Evolutionary conservation across 441 rosid genomes (phyloP), one percentile per base, ranked within the genome.

Genomic region (Brassica hybrid): DNA sequence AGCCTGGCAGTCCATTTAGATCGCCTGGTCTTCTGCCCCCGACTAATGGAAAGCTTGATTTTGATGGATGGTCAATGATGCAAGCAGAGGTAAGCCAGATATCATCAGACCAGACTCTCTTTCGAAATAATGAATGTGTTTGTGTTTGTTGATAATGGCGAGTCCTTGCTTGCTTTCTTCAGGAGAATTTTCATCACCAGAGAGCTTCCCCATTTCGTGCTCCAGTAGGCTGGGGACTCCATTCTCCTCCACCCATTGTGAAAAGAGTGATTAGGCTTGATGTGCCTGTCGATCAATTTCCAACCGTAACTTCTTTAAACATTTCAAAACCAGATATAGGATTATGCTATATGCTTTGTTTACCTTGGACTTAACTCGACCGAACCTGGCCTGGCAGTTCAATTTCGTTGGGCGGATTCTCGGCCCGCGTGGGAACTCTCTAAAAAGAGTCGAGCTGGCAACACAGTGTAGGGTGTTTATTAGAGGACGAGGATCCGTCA

Each of bases 371-470:
- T 59, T 72, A 14, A 60, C 71, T 13, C 68, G 7, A 69, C 82
- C 85, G 81, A 83, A 81, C 60, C 32, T 84, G 38, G 81, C 23
- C 23, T 7, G 38, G 81, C 95, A 93, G 98, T 93, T 80, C 70
- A 92, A 96, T 81, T 96, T 96, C 83, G 98, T 94, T 76, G 99
- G 99, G 36, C 86, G 97, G 69, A 88, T 96, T 82, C 84, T 96
- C 79, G 99, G 98, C 69, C 98, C 98, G 8, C 90, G 99, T 5
- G 99, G 99, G 45, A 93, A 96, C 84, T 96, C 98, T 76, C 85
- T 96, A 67, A 96, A 96, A 85, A 87, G 98, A 85, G 96, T 93
- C 54, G 99, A 96, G 82, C 89, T 89, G 38, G 50, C 84, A 87
- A 92, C 96, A 34, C 88, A 87, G 62, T 93, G 97, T 80, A 86